Evolutionary conservation across 495 filamentous ascomycete species (phyloP).

Genomic region (Penicillium roqueforti): DNA sequence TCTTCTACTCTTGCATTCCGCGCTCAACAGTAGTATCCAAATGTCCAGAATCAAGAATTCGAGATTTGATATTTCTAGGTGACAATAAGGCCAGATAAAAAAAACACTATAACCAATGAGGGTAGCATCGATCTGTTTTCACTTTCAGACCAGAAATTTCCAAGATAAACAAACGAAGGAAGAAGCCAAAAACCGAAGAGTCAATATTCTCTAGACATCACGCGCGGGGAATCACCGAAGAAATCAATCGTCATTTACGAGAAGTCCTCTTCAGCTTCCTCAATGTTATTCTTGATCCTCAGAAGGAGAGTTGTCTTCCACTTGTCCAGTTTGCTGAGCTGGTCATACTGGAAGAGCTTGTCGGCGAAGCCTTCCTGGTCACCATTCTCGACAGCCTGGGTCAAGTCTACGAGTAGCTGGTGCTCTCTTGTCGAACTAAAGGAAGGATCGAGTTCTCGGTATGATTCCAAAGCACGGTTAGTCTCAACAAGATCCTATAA

Average conservation of each 20-base stretch:
- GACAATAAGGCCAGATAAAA: not conserved
- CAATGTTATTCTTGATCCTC: slow-evolving; percentile 76
- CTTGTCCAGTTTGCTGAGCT: slow-evolving; percentile 86
- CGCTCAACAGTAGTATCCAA: not conserved
- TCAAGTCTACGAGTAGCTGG: slow-evolving; percentile 71
- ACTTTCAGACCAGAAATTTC: slow-evolving; percentile 3
- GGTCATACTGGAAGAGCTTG: slow-evolving; percentile 81
- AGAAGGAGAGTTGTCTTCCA: slow-evolving; percentile 90
- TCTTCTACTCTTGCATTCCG: slow-evolving; percentile 11
- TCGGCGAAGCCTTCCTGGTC: slow-evolving; percentile 80
- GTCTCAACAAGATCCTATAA: slow-evolving; percentile 64
- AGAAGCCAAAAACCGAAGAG: slow-evolving; percentile 8
- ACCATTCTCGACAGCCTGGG: slow-evolving; percentile 62
- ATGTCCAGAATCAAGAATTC: not conserved
- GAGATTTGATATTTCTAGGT: not conserved
- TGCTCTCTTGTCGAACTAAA: slow-evolving; percentile 74
- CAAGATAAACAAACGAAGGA: slow-evolving; percentile 2
- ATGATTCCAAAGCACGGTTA: slow-evolving; percentile 72
- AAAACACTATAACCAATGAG: not conserved
- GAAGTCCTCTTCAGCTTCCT: slow-evolving; percentile 71
- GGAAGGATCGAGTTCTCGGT: slow-evolving; percentile 73
- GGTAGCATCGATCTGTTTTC: slow-evolving; percentile 3
- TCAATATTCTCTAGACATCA: slow-evolving; percentile 17
- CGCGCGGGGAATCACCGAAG: slow-evolving; percentile 27
- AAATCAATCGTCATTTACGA: slow-evolving; percentile 42